Evolutionary conservation across 148 eudicot genomes (phyloP), one percentile per base, ranked within the genome.

Genomic region (Camellia lanceoleosa): DNA sequence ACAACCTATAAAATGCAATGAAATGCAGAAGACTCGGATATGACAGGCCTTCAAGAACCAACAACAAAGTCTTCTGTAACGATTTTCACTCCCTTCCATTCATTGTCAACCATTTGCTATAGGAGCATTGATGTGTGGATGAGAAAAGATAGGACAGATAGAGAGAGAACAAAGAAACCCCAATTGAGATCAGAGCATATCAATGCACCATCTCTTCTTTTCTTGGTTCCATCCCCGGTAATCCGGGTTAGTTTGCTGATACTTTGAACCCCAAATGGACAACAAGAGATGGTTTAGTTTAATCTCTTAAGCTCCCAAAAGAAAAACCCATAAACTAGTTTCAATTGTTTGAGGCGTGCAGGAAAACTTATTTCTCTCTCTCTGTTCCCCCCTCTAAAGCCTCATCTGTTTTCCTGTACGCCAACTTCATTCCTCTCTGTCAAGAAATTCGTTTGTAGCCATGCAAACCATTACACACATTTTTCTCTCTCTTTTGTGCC

Each of bases 401-500:
- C 46, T 16, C 73, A 64, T 16, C 46, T 66, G 80, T 78, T 78
- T 78, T 78, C 80, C 80, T 78, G 80, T 78, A 78, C 66, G 80
- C 80, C 80, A 56, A 6, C 13, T 43, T 41, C 64, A 14, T 43
- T 19, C 38, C 41, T 51, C 51, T 65, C n/a, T 51, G 12, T 18
- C 1, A 1, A 20, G 64, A 15, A 41, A 5, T 49, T 49, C 7
- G 0, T 20, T n/a, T 43, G 10, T 43, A 16, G 20, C 75, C 75
- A 75, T 75, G 75, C 55, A 56, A 10, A 13, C 79, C n/a, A 81
- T 23, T 46, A 68, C 80, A 74, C 63, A 68, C n/a, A 12, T 18
- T 58, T 30, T 81, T 42, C 16, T 81, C 49, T 46, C 55, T 68
- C 1, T 76, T 30, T 20, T 81, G 41, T 59, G 2, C 18, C 23